Evolutionary conservation across 345 rosid genomes (phyloP).

Genomic region (Ceriops decandra): DNA sequence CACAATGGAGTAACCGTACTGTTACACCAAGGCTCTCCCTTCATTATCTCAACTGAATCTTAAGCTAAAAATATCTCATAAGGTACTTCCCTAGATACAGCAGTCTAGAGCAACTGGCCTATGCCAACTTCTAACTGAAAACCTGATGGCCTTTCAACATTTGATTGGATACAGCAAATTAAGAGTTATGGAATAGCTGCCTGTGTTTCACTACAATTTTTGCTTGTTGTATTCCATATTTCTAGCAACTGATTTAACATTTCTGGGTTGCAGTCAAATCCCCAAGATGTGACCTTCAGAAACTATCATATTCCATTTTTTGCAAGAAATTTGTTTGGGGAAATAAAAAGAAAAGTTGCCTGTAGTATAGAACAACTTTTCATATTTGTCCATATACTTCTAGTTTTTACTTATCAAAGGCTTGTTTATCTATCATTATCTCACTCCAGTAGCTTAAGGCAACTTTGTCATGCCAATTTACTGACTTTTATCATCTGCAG

Average conservation of each 20-base stretch:
- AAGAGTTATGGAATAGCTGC: too few relatives aligned
- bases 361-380: too few relatives aligned
- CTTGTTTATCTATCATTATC: too few relatives aligned
- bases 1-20: too few relatives aligned
- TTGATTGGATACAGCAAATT: too few relatives aligned
- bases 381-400: too few relatives aligned
- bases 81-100: conserved; percentile 2
- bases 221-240: not conserved
- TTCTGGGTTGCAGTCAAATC: not conserved
- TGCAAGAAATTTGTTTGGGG: too few relatives aligned
- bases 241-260: not conserved
- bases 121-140: not conserved
- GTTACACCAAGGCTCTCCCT: not conserved
- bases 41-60: conserved; percentile 1
- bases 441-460: not conserved
- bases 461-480: conserved; percentile 3
- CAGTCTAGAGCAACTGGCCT: not conserved
- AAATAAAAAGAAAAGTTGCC: too few relatives aligned
- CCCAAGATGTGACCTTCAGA: too few relatives aligned
- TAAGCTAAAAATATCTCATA: not conserved
- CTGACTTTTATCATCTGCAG: conserved; percentile 41
- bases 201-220: not conserved
- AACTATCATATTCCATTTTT: too few relatives aligned
- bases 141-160: too few relatives aligned
- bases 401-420: too few relatives aligned